phyloP scores from a whole-genome alignment of 1,284 basidiomycete species.

The Apiotrichum veenhuisii region DNA sequence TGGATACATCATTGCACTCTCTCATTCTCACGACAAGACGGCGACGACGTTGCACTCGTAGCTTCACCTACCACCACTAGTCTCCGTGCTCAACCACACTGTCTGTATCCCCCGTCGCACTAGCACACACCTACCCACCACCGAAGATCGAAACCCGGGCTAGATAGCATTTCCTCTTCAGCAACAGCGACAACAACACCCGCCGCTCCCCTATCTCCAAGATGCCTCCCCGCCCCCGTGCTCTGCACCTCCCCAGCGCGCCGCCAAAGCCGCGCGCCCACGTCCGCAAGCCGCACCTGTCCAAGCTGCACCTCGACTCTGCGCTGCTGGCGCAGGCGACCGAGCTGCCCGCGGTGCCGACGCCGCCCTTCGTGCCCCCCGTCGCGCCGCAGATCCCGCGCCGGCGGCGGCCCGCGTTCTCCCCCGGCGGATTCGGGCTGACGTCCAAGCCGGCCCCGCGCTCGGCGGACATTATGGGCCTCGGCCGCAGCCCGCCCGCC shows the following conservation, averaged over 20 bases:
- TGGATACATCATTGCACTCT: too few species aligned
- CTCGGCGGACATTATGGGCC: constrained; percentile 9
- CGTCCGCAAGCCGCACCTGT: constrained; percentile 22
- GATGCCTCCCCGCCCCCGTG: constrained; percentile 17
- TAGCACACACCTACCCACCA: too few species aligned
- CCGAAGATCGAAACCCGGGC: too few species aligned
- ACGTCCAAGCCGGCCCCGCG: constrained; percentile 25
- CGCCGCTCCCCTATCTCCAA: background rate
- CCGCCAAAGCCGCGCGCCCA: constrained; percentile 9
- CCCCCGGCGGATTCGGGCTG: constrained; percentile 47
- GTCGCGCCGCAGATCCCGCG: constrained; percentile 39
- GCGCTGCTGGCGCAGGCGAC: constrained; percentile 13
- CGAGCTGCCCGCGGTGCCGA: background rate
- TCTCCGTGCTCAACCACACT: too few species aligned
- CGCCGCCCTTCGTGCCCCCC: constrained; percentile 24
- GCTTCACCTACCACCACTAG: too few species aligned
- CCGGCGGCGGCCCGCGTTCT: constrained; percentile 42
- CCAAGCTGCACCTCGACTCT: constrained; percentile 21
- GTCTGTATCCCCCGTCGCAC: too few species aligned
- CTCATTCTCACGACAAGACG: too few species aligned
- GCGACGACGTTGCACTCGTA: too few species aligned
- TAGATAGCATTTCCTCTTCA: background rate
- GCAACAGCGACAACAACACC: background rate
- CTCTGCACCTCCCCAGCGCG: constrained; percentile 16
- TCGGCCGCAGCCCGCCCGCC: background rate